phyloP scores from a whole-genome alignment of 805 yeast genomes.

The Ogataea chonburiensis region DNA sequence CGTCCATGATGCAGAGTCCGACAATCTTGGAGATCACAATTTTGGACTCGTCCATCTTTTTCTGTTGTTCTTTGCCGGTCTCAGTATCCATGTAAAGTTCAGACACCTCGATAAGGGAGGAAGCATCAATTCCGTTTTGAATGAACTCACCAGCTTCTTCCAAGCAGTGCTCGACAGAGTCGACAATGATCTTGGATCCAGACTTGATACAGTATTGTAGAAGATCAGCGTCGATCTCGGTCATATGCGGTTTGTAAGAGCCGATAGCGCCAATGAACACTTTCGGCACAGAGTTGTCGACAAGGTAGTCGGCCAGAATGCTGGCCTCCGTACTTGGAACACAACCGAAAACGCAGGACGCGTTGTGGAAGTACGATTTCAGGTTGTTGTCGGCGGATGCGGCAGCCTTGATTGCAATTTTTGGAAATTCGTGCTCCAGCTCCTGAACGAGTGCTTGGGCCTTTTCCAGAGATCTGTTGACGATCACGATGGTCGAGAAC shows the following conservation, averaged over 20 bases:
- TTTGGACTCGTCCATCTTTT: conserved; percentile 24
- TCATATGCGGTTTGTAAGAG: conserved; percentile 66
- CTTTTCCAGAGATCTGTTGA: conserved; percentile 44
- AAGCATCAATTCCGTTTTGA: conserved; percentile 39
- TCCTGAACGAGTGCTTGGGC: conserved; percentile 35
- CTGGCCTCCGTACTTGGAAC: conserved; percentile 54
- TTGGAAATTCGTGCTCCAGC: conserved; percentile 34
- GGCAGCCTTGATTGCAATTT: conserved; percentile 24
- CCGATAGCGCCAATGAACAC: conserved; percentile 61
- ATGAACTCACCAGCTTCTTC: conserved; percentile 67
- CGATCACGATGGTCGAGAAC: conserved; percentile 42
- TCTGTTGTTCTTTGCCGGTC: conserved; percentile 10
- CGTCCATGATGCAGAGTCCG: conserved; percentile 65
- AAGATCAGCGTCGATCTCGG: conserved; percentile 50
- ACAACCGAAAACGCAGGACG: conserved; percentile 57
- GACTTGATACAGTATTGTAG: conserved; percentile 37
- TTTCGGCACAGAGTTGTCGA: conserved; percentile 17
- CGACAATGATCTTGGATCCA: conserved; percentile 52
- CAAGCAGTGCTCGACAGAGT: conserved; percentile 54
- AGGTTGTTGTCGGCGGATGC: conserved; percentile 21
- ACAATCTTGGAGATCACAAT: conserved; percentile 54
- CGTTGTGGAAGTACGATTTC: conserved; percentile 32
- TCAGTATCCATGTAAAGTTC: conserved; percentile 31
- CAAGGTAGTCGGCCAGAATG: conserved; percentile 36
- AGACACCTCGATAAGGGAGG: conserved; percentile 48